A percentile compares a stretch with the other conserved stretches of the same genome.
Evolutionary conservation across 2,329 filamentous ascomycete species (phyloP).

Genomic region (Phaeoacremonium minimum): DNA sequence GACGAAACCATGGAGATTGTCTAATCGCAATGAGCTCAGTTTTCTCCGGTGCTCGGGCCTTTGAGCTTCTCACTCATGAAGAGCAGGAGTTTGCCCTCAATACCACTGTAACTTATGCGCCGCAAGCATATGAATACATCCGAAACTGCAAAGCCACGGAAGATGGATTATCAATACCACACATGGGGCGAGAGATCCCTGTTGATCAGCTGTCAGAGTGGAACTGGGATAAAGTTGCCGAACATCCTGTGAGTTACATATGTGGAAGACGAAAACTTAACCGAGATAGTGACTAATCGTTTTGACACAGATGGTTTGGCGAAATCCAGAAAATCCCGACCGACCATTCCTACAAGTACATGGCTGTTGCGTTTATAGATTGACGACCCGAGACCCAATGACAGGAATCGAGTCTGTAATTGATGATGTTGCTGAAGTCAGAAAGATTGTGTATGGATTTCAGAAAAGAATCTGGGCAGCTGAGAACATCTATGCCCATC

Average conservation of each 20-base stretch:
- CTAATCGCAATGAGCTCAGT: slow-evolving; percentile 17
- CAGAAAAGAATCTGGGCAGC: slow-evolving; percentile 18
- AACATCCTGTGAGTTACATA: background rate
- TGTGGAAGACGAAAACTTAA: background rate
- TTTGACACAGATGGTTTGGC: background rate
- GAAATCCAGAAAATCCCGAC: background rate
- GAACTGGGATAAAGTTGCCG: background rate
- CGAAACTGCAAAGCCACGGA: slow-evolving; percentile 20
- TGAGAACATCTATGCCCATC: slow-evolving; percentile 24
- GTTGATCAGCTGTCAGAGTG: background rate
- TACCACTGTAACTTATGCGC: slow-evolving; percentile 20
- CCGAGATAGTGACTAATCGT: background rate
- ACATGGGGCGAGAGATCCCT: background rate
- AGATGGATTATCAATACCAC: slow-evolving; percentile 17
- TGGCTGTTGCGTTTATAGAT: background rate
- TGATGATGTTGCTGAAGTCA: background rate
- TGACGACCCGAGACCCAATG: background rate
- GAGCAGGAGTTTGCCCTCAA: slow-evolving; percentile 19
- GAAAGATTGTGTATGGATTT: slow-evolving; percentile 18
- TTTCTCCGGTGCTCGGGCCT: slow-evolving; percentile 18
- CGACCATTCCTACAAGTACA: background rate
- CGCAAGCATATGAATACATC: slow-evolving; percentile 21
- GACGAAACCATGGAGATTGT: background rate
- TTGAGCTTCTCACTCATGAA: slow-evolving; percentile 16
- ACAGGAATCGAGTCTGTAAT: background rate